A percentile compares a stretch with the other conserved stretches of the same genome.
These are phyloP conservation scores for Picochlorum sp. DNA, from an alignment of 139 green algal species.

Conservation along the genomic window DNA sequence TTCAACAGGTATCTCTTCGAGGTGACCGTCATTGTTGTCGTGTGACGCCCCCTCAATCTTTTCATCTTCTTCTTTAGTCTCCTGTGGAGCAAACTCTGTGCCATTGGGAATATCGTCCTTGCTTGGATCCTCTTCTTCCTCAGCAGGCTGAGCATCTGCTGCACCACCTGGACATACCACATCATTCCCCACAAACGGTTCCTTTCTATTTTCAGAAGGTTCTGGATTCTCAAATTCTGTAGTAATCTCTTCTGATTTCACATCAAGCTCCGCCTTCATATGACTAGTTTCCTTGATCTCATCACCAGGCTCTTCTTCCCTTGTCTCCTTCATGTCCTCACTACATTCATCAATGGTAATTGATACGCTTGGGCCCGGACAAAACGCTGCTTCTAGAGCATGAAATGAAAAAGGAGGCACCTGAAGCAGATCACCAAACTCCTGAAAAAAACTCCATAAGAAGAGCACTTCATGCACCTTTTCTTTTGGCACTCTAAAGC, in stretches of 20 bases:
- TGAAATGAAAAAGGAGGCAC: conserved; percentile 57
- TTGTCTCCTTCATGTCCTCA: neutral
- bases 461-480: conserved; percentile 53
- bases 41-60: neutral
- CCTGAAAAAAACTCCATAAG: conserved; percentile 55
- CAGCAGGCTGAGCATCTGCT: no score
- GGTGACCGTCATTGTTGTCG: neutral
- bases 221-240: neutral
- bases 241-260: neutral
- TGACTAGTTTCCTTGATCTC: neutral
- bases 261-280: neutral
- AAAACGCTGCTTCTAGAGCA: conserved; percentile 62
- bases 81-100: neutral
- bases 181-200: neutral
- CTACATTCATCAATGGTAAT: neutral
- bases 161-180: no score
- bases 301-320: neutral
- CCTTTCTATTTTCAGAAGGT: neutral
- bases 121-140: neutral
- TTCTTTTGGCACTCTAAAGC: conserved; percentile 36
- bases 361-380: conserved; percentile 37
- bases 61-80: neutral
- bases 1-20: neutral
- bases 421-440: conserved; percentile 52
- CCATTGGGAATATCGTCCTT: neutral